Evolutionary conservation across 805 yeast species (phyloP).

Genomic region (Saccharomycopsis microspora): DNA sequence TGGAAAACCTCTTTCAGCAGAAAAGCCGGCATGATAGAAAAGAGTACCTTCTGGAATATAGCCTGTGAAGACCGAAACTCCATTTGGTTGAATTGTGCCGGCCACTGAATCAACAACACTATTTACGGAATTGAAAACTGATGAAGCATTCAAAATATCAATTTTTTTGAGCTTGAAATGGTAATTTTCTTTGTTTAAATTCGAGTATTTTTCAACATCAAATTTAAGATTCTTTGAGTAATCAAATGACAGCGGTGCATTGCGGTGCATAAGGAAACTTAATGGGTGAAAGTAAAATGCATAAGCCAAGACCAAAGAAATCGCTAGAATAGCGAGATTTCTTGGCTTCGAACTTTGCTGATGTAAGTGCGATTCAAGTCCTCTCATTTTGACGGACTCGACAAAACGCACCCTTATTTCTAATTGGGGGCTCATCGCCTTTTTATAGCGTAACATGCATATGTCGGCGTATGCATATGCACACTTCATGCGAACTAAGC

Average conservation of each 20-base stretch:
- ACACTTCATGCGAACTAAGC: background rate
- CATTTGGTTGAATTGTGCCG: slow-evolving; percentile 41
- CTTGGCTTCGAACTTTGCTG: too few relatives aligned
- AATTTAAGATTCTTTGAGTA: slow-evolving; percentile 1
- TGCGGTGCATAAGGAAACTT: too few relatives aligned
- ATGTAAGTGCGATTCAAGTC: too few relatives aligned
- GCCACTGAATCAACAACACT: slow-evolving; percentile 41
- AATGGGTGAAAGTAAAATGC: too few relatives aligned
- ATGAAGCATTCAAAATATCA: slow-evolving; percentile 35
- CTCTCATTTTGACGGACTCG: too few relatives aligned
- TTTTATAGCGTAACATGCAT: too few relatives aligned
- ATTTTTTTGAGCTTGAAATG: background rate
- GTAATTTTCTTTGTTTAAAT: background rate
- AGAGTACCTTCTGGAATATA: slow-evolving; percentile 47
- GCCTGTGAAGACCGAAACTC: slow-evolving; percentile 50
- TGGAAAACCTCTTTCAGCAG: slow-evolving; percentile 28
- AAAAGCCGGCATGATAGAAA: slow-evolving; percentile 39
- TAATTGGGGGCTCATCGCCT: too few relatives aligned
- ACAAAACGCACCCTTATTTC: too few relatives aligned
- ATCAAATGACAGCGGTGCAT: background rate
- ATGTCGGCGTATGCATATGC: background rate
- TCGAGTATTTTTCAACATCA: background rate
- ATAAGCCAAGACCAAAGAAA: too few relatives aligned
- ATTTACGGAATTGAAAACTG: slow-evolving; percentile 43
- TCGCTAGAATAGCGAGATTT: too few relatives aligned